Evolutionary conservation across 192 early-diverging fungal species (phyloP).

Genomic region (Gaertneriomyces semiglobifer): DNA sequence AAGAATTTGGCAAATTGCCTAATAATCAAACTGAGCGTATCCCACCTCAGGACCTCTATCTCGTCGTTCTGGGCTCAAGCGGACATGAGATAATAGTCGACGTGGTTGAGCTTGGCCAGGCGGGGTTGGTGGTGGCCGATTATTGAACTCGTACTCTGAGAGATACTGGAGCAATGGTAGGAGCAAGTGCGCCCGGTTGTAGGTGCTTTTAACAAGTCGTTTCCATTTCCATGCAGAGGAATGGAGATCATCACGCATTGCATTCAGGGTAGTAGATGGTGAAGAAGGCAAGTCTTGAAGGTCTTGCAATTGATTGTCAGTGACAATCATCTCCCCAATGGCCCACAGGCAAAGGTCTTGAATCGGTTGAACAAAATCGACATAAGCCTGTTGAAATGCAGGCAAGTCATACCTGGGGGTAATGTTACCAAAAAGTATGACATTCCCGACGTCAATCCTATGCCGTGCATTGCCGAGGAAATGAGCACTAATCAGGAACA

Average conservation of each 20-base stretch:
- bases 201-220: not conserved
- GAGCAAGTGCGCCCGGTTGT: slow-evolving; percentile 4
- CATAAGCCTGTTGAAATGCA: slow-evolving; percentile 1
- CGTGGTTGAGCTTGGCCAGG: not conserved
- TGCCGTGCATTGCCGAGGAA: not conserved
- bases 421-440: not conserved
- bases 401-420: no score
- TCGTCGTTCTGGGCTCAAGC: not conserved
- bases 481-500: not conserved
- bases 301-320: no score
- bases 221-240: not conserved
- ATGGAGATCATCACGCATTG: not conserved
- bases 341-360: slow-evolving; percentile 1
- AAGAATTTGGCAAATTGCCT: slow-evolving; percentile 1
- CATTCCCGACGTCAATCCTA: not conserved
- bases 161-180: slow-evolving; percentile 4
- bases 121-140: not conserved
- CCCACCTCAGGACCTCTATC: not conserved
- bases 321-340: not conserved
- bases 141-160: not conserved
- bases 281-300: not conserved
- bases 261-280: not conserved
- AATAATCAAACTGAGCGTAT: slow-evolving; percentile 8
- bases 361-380: not conserved
- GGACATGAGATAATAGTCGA: slow-evolving; percentile 9